phyloP scores from a whole-genome alignment of 805 yeast species.

The Kodamaea restingae region DNA sequence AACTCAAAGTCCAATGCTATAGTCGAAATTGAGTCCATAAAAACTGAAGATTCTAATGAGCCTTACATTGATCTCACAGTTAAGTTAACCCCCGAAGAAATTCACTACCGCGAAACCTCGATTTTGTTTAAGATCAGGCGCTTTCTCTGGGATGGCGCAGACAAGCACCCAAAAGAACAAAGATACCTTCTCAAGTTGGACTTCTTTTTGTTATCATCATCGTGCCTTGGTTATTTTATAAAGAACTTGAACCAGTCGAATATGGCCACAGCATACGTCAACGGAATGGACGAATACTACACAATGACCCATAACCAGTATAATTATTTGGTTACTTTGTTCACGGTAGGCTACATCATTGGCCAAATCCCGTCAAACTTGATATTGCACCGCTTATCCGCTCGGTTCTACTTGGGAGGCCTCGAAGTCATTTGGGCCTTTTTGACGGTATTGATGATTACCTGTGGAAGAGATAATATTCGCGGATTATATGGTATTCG shows the following conservation, averaged over 20 bases:
- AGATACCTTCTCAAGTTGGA: constrained; percentile 33
- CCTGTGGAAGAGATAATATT: constrained; percentile 20
- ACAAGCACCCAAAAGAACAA: constrained; percentile 35
- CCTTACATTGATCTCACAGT: constrained; percentile 21
- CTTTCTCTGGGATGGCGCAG: constrained; percentile 37
- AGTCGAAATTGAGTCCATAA: constrained; percentile 2
- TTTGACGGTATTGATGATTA: constrained; percentile 35
- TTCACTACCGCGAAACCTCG: constrained; percentile 17
- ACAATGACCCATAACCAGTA: constrained; percentile 40
- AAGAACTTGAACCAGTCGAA: constrained; percentile 42
- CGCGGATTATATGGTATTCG: constrained; percentile 28
- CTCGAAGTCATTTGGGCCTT: constrained; percentile 44
- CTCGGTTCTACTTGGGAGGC: constrained; percentile 43
- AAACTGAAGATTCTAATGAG: constrained; percentile 7
- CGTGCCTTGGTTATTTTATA: constrained; percentile 50
- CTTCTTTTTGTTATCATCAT: constrained; percentile 26
- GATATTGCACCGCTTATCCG: constrained; percentile 38
- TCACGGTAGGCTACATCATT: constrained; percentile 50
- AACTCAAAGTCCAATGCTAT: constrained; percentile 3
- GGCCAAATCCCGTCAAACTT: constrained; percentile 49
- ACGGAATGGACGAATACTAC: constrained; percentile 45
- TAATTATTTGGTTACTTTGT: constrained; percentile 41
- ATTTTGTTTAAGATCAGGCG: constrained; percentile 19
- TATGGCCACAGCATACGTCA: constrained; percentile 43
- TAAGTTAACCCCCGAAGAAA: constrained; percentile 19